Percentiles rank a stretch among this genome's conserved stretches.
Conservation (phyloP, 257 asterid species). For the Penstemon newberryi region DNA sequence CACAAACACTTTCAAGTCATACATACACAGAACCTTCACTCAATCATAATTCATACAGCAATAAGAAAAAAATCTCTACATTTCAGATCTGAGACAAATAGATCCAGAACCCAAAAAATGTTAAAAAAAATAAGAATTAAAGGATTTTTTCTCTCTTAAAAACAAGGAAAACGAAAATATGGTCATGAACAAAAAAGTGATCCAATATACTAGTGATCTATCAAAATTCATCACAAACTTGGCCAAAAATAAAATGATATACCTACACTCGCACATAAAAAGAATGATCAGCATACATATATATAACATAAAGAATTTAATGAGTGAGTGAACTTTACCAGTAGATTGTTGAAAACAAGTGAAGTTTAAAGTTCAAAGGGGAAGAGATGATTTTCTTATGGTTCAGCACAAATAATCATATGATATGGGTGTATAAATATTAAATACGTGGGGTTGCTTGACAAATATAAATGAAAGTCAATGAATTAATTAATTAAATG, state of each 20-base stretch:
- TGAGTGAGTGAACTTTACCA: slow-evolving; percentile 29
- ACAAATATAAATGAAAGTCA: too few species aligned
- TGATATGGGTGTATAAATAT: too few species aligned
- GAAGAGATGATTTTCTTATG: background rate
- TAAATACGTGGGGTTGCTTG: too few species aligned
- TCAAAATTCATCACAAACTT: slow-evolving; percentile 4
- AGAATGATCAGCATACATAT: background rate
- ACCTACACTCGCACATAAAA: slow-evolving; percentile 6
- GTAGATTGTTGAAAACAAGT: slow-evolving; percentile 25
- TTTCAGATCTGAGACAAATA: background rate
- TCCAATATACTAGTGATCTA: slow-evolving; percentile 17
- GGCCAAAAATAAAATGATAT: background rate
- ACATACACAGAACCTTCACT: background rate
- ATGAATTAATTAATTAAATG: too few species aligned
- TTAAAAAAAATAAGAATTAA: background rate
- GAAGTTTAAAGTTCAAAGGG: background rate
- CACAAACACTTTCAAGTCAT: background rate
- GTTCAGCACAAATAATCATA: background rate
- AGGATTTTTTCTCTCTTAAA: background rate
- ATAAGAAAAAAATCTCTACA: background rate
- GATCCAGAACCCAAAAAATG: slow-evolving; percentile 13
- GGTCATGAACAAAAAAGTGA: background rate
- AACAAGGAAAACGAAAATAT: background rate
- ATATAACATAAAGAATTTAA: background rate
- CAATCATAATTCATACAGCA: background rate